phyloP scores from a whole-genome alignment of 2,329 filamentous ascomycete species.

The Hirsutella rhossiliensis region DNA sequence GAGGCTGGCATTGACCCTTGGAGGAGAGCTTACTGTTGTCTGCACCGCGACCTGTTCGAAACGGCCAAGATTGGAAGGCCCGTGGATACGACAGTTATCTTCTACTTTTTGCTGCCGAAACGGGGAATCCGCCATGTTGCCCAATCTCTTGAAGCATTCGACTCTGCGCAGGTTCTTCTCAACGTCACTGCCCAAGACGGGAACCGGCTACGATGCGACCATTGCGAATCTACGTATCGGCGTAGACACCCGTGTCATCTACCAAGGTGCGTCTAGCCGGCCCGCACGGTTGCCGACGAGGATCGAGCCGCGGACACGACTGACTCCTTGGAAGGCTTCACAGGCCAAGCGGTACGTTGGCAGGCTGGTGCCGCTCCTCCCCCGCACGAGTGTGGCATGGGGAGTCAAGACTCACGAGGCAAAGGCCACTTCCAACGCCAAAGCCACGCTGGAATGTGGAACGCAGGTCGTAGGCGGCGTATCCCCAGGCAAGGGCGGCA shows the following conservation, averaged over 20 bases:
- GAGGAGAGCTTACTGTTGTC: no score
- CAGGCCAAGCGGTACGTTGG: slow-evolving; percentile 21
- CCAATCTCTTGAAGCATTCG: no score
- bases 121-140: no score
- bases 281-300: background rate
- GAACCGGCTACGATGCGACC: slow-evolving; percentile 12
- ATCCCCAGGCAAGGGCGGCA: slow-evolving; percentile 22
- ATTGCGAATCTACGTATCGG: slow-evolving; percentile 17
- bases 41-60: no score
- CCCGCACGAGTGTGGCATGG: background rate
- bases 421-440: slow-evolving; percentile 24
- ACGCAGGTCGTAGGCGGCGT: slow-evolving; percentile 26
- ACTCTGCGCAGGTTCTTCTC: no score
- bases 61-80: no score
- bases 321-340: slow-evolving; percentile 18
- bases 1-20: no score
- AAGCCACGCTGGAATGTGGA: slow-evolving; percentile 25
- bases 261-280: slow-evolving; percentile 14
- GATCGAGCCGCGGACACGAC: background rate
- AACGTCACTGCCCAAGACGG: no score
- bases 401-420: slow-evolving; percentile 1
- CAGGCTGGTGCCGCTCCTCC: background rate
- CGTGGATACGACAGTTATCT: no score
- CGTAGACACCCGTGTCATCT: slow-evolving; percentile 20
- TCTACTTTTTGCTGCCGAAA: no score